Evolutionary conservation across 495 filamentous ascomycete genomes (phyloP).

Genomic region (Durotheca rogersii): DNA sequence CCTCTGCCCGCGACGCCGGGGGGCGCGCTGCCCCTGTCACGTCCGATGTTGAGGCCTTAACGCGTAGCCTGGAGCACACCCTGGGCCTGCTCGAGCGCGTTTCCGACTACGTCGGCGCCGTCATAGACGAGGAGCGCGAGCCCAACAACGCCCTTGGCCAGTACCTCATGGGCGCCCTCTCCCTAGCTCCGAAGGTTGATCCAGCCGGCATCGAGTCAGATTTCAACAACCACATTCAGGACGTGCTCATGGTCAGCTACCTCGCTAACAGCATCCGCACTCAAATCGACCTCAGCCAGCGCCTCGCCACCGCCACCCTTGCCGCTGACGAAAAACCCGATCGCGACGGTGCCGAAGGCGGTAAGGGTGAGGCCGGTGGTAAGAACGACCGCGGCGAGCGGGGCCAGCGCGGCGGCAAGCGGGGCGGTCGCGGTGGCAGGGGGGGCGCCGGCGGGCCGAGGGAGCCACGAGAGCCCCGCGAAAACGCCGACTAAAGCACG

Average conservation of each 20-base stretch:
- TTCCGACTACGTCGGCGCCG: conserved; percentile 80
- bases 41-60: conserved; percentile 84
- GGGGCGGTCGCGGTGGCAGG: conserved; percentile 44
- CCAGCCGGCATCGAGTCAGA: conserved; percentile 85
- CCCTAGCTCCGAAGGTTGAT: conserved; percentile 91
- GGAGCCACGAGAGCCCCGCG: conserved; percentile 33
- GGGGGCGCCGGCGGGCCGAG: conserved; percentile 44
- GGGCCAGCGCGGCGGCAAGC: conserved; percentile 35
- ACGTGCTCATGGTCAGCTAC: conserved; percentile 95
- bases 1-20: conserved; percentile 76
- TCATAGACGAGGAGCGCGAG: conserved; percentile 62
- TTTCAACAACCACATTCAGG: conserved; percentile 99
- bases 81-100: conserved; percentile 87
- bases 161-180: conserved; percentile 87
- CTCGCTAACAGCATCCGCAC: conserved; percentile 98
- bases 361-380: conserved; percentile 43
- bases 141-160: conserved; percentile 86
- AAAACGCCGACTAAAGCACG: conserved; percentile 23
- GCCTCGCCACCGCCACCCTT: conserved; percentile 81
- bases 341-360: conserved; percentile 13
- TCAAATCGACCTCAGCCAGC: conserved; percentile 96
- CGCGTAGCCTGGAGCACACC: conserved; percentile 80
- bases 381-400: conserved; percentile 43
- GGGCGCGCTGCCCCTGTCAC: conserved; percentile 67
- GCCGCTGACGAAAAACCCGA: conserved; percentile 61